Evolutionary conservation across 148 eudicot species (phyloP).

Genomic region (Chenopodium suecicum): DNA sequence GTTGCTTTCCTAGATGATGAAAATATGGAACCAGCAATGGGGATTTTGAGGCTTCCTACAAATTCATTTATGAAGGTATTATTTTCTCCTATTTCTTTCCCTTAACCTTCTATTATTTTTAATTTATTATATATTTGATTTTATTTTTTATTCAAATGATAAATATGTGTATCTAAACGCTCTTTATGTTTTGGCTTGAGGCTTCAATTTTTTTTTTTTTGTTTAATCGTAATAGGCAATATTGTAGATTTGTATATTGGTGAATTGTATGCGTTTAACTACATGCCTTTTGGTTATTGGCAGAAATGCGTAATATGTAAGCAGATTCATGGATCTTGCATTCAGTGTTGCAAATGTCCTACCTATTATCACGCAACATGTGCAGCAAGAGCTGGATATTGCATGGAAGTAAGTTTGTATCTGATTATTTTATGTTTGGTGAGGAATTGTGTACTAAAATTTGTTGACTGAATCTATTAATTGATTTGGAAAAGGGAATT

Average conservation of each 20-base stretch:
- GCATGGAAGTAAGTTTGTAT: conserved; percentile 76
- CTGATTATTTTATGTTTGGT: not conserved
- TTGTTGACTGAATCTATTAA: not conserved
- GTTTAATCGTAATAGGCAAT: not conserved
- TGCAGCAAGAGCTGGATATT: conserved; percentile 89
- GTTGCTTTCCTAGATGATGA: conserved; percentile 64
- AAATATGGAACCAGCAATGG: conserved; percentile 95
- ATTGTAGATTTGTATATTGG: not conserved
- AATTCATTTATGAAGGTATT: conserved; percentile 67
- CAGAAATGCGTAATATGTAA: conserved; percentile 84
- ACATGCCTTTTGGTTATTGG: conserved; percentile 20
- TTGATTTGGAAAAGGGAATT: not conserved
- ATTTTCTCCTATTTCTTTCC: not conserved
- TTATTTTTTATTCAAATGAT: not conserved
- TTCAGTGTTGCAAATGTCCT: conserved; percentile 87
- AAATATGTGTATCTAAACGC: not conserved
- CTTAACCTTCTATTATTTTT: too few species aligned
- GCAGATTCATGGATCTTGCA: conserved; percentile 93
- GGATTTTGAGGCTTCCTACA: conserved; percentile 65
- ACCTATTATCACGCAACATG: conserved; percentile 88
- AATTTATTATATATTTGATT: not conserved
- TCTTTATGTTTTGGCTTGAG: not conserved
- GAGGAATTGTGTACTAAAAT: not conserved
- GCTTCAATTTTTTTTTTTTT: not conserved
- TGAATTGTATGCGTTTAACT: conserved; percentile 4